These are phyloP conservation scores for Candida tetrigidarum DNA, from an alignment of 1,139 yeast species.

Conservation along the genomic window DNA sequence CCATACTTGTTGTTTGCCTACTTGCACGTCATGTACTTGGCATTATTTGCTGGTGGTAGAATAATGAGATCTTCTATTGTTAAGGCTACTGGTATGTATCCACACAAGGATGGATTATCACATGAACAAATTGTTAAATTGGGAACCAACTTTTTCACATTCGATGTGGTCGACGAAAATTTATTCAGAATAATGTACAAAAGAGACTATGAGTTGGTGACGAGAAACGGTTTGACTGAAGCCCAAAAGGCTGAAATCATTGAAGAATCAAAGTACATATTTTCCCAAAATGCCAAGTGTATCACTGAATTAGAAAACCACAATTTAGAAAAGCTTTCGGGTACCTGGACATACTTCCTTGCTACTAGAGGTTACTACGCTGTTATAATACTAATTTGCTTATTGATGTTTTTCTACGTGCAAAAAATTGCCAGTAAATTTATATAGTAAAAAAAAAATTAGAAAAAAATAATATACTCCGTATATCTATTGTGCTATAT, in stretches of 20 bases:
- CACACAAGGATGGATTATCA: conserved; percentile 65
- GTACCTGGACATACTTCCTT: conserved; percentile 59
- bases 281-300: conserved; percentile 62
- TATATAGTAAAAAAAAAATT: conserved; percentile 9
- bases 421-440: conserved; percentile 26
- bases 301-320: conserved; percentile 68
- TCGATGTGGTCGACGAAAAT: conserved; percentile 72
- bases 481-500: conserved; percentile 12
- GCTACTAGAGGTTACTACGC: conserved; percentile 53
- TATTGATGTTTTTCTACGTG: conserved; percentile 31
- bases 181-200: conserved; percentile 68
- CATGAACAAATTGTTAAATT: conserved; percentile 61
- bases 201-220: conserved; percentile 75
- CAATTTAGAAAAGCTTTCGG: conserved; percentile 59
- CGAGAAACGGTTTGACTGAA: conserved; percentile 70
- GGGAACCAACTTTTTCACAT: conserved; percentile 76
- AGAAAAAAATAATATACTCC: background rate
- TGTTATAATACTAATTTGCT: conserved; percentile 26
- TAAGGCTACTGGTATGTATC: conserved; percentile 73
- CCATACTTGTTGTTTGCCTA: conserved; percentile 82
- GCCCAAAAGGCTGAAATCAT: conserved; percentile 71
- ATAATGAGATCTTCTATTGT: conserved; percentile 70
- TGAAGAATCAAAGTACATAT: conserved; percentile 68
- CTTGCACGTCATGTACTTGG: conserved; percentile 84
- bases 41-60: conserved; percentile 86